Evolutionary conservation across 352 stramenopile genomes (phyloP), one percentile per base, ranked within the genome.

Genomic region (Globisporangium irregulare): DNA sequence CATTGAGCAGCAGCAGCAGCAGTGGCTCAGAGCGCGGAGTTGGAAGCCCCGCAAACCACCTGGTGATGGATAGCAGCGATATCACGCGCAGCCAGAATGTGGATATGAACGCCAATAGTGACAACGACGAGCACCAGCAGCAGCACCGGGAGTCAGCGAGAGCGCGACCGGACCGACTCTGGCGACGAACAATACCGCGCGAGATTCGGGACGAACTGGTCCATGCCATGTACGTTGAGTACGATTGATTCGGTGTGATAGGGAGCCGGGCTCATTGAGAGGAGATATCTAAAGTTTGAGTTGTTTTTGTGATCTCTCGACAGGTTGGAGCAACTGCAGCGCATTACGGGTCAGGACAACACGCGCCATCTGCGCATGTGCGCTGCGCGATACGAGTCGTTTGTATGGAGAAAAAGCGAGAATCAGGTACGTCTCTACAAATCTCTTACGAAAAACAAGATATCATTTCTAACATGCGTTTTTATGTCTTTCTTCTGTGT

Each of bases 371-470:
- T 92, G 61, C 72, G 84, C 34, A 77, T 81, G 64, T 92, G 81
- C 38, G 84, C 84, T 27, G 77, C 81, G 2, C 72, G 82, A 18
- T 92, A 92, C 66, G 84, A 92, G 67, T 87, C 80, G 62, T 83
- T 86, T 34, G 84, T 90, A 27, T 90, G 81, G 84, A 81, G 88
- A 65, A 89, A 82, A 60, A 89, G 81, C 56, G 76, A 73, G 1
- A 89, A 82, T 54, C 77, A 89, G 62, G 77, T 92, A 29, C 32
- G 73, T 43, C 24, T 25, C n/a, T 27, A 1, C 7, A 25, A 25
- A 0, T 64, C 14, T 27, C 18, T 7, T 57, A 22, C 12, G 34
- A 9, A 8, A 8, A 12, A 15, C 15, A 12, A 38, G 20, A 58
- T 29, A 27, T 24, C 18, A 20, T 15, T 27, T 24, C 46, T 43